These are phyloP conservation scores for Phytophthora cactorum DNA, from an alignment of 352 stramenopile genomes.

Conservation along the genomic window DNA sequence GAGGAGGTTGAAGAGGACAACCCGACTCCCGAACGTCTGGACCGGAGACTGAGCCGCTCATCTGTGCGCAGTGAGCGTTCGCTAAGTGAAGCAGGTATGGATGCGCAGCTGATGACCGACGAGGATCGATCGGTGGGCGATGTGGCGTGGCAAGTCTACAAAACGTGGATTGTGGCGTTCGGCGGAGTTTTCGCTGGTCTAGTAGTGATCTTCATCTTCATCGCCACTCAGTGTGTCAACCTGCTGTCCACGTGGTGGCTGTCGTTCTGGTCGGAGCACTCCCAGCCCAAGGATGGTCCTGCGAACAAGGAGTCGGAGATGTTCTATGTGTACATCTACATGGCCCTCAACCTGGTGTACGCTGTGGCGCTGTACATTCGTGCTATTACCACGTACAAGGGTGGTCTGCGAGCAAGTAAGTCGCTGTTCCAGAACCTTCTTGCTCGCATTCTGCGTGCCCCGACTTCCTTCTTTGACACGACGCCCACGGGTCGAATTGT, in stretches of 20 bases:
- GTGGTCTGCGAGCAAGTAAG: constrained; percentile 59
- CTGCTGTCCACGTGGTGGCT: constrained; percentile 75
- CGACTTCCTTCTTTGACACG: constrained; percentile 85
- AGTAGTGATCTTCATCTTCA: constrained; percentile 52
- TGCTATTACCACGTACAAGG: constrained; percentile 62
- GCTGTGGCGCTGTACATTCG: constrained; percentile 71
- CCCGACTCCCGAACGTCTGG: constrained; percentile 35
- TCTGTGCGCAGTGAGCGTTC: constrained; percentile 64
- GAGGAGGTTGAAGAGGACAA: constrained; percentile 54
- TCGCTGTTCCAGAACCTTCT: constrained; percentile 73
- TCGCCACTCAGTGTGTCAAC: constrained; percentile 54
- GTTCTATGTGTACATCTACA: constrained; percentile 89
- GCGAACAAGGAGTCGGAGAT: constrained; percentile 52
- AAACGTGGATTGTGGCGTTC: constrained; percentile 71
- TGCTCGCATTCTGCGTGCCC: constrained; percentile 90
- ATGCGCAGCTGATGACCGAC: constrained; percentile 62
- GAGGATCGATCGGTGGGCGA: constrained; percentile 72
- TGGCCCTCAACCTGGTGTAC: constrained; percentile 67
- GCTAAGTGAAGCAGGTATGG: constrained; percentile 31
- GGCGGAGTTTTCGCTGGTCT: constrained; percentile 57
- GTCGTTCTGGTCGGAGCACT: constrained; percentile 50
- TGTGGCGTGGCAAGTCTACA: constrained; percentile 71
- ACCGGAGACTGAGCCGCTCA: constrained; percentile 51
- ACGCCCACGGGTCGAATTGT: constrained; percentile 81
- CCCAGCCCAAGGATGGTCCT: constrained; percentile 18